Percentiles rank a stretch among this genome's conserved stretches.
phyloP scores from a whole-genome alignment of 352 stramenopile genomes.

The Thalassiosira exigua region DNA sequence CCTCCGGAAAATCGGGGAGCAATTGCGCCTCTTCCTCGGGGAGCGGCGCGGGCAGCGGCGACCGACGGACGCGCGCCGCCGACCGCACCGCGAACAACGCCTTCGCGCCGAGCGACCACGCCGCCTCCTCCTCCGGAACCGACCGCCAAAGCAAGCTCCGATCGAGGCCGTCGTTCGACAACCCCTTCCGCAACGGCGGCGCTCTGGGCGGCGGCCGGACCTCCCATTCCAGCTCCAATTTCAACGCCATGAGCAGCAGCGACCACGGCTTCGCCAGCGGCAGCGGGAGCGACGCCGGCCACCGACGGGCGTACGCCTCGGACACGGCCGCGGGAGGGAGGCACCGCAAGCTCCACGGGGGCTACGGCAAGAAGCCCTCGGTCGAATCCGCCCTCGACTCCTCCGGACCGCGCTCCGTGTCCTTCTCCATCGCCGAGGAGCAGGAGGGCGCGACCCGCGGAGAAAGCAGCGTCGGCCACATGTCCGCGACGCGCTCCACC shows the following conservation, averaged over 20 bases:
- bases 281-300: neutral
- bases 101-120: too few species aligned
- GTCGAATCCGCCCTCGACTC: too few species aligned
- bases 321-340: neutral
- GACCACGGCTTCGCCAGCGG: neutral
- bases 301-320: too few species aligned
- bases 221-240: too few species aligned
- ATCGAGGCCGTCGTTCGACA: constrained; percentile 17
- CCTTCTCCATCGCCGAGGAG: constrained; percentile 21
- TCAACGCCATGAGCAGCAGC: neutral
- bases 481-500: neutral
- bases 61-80: too few species aligned
- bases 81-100: too few species aligned
- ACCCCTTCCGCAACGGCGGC: constrained; percentile 23
- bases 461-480: neutral
- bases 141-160: neutral
- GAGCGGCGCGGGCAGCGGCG: neutral
- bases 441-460: neutral
- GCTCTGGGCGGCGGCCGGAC: too few species aligned
- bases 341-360: neutral
- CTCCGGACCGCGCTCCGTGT: too few species aligned
- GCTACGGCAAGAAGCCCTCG: neutral
- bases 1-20: too few species aligned
- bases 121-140: neutral
- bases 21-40: constrained; percentile 9